Evolutionary conservation across 1,284 basidiomycete genomes (phyloP).

Genomic region (Lentinula novae-zelandiae): DNA sequence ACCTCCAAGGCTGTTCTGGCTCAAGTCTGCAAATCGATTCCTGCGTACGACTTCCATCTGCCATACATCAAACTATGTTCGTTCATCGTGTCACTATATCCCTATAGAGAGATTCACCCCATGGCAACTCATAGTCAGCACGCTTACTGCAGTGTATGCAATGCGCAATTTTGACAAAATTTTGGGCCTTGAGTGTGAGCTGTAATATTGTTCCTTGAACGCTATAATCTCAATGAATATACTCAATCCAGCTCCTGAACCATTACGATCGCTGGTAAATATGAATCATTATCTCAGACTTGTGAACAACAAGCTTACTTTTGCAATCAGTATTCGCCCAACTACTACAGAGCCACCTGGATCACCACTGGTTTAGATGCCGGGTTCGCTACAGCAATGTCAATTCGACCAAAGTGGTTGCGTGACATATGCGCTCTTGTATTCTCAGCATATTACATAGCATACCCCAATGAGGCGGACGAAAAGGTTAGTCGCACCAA

Average conservation of each 20-base stretch:
- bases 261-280: constrained; percentile 37
- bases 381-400: constrained; percentile 94
- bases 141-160: constrained; percentile 83
- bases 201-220: neutral
- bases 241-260: constrained; percentile 76
- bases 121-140: constrained; percentile 90
- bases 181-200: constrained; percentile 77
- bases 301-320: constrained; percentile 16
- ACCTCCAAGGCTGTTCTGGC: constrained; percentile 63
- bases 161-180: constrained; percentile 86
- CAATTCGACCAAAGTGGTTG: constrained; percentile 90
- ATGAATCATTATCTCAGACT: neutral
- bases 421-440: constrained; percentile 82
- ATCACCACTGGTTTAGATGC: constrained; percentile 93
- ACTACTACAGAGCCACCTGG: constrained; percentile 98
- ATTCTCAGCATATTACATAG: constrained; percentile 90
- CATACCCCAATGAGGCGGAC: constrained; percentile 91
- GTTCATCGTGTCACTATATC: neutral
- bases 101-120: constrained; percentile 80
- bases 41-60: constrained; percentile 46
- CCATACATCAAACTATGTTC: neutral
- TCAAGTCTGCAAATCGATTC: constrained; percentile 54
- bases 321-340: constrained; percentile 73
- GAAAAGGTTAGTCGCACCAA: constrained; percentile 65
- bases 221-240: neutral